Conservation (phyloP, 805 yeast species). For the Myxozyma melibiosi region DNA sequence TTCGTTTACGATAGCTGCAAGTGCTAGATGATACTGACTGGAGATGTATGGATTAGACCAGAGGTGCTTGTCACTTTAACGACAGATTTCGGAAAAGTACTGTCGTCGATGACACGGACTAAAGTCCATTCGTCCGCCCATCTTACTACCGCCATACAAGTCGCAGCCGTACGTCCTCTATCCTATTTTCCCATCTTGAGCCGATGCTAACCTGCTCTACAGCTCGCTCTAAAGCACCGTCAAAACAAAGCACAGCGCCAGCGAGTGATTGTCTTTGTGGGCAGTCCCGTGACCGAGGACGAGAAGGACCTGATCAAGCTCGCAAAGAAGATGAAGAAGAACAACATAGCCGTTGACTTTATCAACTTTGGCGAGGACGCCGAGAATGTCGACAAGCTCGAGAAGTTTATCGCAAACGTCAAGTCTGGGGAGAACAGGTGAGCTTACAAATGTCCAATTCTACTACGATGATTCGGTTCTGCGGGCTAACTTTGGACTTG, state of each 20-base stretch:
- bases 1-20: neutral
- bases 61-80: constrained; percentile 88
- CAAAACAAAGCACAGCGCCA: constrained; percentile 91
- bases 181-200: too few relatives aligned
- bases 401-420: constrained; percentile 71
- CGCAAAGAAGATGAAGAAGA: constrained; percentile 92
- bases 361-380: constrained; percentile 90
- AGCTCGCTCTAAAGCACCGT: constrained; percentile 88
- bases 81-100: constrained; percentile 79
- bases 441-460: neutral
- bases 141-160: constrained; percentile 83
- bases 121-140: constrained; percentile 69
- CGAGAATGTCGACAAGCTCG: constrained; percentile 73
- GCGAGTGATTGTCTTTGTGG: constrained; percentile 86
- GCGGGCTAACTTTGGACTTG: neutral
- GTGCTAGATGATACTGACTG: neutral
- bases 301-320: constrained; percentile 75
- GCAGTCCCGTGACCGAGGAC: constrained; percentile 74
- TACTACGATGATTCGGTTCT: neutral
- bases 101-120: constrained; percentile 79
- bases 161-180: constrained; percentile 58
- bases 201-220: neutral
- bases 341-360: constrained; percentile 84
- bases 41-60: constrained; percentile 54
- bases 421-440: constrained; percentile 62